Conservation (phyloP, 2,329 filamentous ascomycete genomes). For the Daldinia eschscholtzii region DNA sequence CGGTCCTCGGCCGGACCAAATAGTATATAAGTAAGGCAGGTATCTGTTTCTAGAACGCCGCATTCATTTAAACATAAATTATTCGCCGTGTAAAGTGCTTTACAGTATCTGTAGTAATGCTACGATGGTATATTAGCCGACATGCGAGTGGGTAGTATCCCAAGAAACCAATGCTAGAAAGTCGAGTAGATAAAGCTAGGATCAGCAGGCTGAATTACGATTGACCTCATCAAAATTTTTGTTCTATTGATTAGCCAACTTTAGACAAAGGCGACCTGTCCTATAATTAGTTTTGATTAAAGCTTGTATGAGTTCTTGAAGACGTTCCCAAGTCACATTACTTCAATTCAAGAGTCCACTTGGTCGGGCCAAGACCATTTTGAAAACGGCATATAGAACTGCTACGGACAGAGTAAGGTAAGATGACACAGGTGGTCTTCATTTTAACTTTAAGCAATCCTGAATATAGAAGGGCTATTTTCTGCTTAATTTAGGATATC, state of each 20-base stretch:
- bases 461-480: neutral
- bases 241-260: slow-evolving; percentile 1
- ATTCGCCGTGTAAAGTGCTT: neutral
- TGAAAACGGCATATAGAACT: neutral
- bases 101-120: neutral
- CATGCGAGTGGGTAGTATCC: slow-evolving; percentile 26
- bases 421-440: neutral
- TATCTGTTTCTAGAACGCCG: neutral
- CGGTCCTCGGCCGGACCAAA: neutral
- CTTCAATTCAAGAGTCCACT: neutral
- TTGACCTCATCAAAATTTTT: slow-evolving; percentile 4
- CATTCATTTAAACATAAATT: neutral
- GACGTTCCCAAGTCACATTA: slow-evolving; percentile 3
- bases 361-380: neutral
- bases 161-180: slow-evolving; percentile 1
- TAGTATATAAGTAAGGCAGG: neutral
- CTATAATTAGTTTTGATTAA: slow-evolving; percentile 26
- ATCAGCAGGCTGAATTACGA: slow-evolving; percentile 27
- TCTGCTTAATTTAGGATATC: neutral
- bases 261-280: neutral
- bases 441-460: neutral
- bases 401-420: neutral
- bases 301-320: neutral
- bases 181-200: slow-evolving; percentile 11
- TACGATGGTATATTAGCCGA: slow-evolving; percentile 31